phyloP scores from a whole-genome alignment of 441 rosid genomes.

The Metrosideros polymorpha region DNA sequence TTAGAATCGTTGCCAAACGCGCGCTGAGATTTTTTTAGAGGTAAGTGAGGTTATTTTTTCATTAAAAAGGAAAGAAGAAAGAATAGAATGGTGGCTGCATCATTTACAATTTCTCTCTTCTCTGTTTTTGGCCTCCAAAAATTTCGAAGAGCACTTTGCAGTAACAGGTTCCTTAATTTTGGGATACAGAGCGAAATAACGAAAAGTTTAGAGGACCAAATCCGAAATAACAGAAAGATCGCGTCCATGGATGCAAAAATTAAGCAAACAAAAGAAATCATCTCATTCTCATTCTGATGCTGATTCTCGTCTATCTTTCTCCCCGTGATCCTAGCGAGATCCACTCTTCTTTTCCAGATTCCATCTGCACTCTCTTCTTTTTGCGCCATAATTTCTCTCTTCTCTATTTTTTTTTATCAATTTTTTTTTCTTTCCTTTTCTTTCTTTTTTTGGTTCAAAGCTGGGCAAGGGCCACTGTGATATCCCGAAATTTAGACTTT shows the following conservation, averaged over 20 bases:
- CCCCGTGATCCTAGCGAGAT: neutral
- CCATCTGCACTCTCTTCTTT: neutral
- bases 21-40: too few species aligned
- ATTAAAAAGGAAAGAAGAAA: neutral
- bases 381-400: neutral
- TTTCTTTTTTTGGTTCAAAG: too few species aligned
- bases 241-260: too few species aligned
- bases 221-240: neutral
- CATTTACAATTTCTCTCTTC: neutral
- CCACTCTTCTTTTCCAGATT: neutral
- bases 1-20: too few species aligned
- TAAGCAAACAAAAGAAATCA: too few species aligned
- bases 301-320: too few species aligned
- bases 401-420: too few species aligned
- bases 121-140: neutral
- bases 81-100: neutral
- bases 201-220: neutral
- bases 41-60: neutral
- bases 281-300: too few species aligned
- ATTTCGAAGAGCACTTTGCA: neutral
- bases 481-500: too few species aligned
- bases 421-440: too few species aligned
- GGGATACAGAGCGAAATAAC: neutral
- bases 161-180: too few species aligned
- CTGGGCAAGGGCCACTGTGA: too few species aligned